Percentiles rank a stretch among this genome's conserved stretches.
Conservation (phyloP, 495 filamentous ascomycete genomes). For the Trichocladium uniseriatum region DNA sequence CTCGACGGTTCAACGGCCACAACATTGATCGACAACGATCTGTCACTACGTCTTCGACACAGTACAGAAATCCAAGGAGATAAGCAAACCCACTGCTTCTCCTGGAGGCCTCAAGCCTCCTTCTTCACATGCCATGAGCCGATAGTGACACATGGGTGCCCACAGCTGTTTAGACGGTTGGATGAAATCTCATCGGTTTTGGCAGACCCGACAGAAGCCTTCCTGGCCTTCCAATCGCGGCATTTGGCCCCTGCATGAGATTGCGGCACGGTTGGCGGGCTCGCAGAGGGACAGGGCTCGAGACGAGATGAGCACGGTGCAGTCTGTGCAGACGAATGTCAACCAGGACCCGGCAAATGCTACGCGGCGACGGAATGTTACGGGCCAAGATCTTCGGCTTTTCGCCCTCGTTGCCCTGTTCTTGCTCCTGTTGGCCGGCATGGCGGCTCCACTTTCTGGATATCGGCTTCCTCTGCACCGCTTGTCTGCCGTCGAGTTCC, state of each 20-base stretch:
- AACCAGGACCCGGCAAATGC: too few relatives aligned
- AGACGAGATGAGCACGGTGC: neutral
- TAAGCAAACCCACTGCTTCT: too few relatives aligned
- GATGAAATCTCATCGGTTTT: neutral
- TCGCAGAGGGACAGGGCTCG: too few relatives aligned
- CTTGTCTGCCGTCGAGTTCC: neutral
- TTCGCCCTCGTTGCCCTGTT: neutral
- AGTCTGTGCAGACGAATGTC: neutral
- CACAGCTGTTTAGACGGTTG: neutral
- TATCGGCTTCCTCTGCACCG: neutral
- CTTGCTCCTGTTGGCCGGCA: conserved; percentile 1
- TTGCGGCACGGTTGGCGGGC: neutral
- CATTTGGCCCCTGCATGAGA: neutral
- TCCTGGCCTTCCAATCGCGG: neutral
- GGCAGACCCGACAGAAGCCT: neutral
- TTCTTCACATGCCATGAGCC: conserved; percentile 4
- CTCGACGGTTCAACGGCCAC: too few relatives aligned
- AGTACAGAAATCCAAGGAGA: too few relatives aligned
- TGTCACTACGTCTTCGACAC: too few relatives aligned
- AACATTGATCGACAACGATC: too few relatives aligned
- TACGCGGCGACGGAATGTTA: neutral
- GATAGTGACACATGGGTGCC: conserved; percentile 2
- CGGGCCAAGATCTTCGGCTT: conserved; percentile 9
- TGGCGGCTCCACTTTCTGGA: neutral
- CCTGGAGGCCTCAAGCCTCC: too few relatives aligned